Base-by-base conservation (phyloP, 2,329 filamentous ascomycete genomes). In the Ophiostoma ips region DNA sequence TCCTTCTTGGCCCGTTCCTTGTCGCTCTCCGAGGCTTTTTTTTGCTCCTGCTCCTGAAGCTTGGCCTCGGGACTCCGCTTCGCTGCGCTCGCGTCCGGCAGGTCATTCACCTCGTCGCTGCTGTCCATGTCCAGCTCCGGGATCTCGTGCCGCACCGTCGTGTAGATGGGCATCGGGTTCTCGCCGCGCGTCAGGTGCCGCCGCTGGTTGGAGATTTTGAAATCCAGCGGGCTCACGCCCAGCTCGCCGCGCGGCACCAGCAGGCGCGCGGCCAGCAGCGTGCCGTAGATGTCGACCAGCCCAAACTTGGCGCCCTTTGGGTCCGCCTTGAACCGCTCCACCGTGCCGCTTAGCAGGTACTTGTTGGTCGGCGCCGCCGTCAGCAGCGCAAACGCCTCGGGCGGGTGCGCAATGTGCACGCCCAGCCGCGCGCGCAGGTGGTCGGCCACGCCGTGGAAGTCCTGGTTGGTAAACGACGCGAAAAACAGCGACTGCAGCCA, bases 291-390 rank as follows among this genome's bases (percentile, higher is more conserved):
- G 62, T 98, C 92, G 15, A 98, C 92, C 18, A 98, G 72, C 0
- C 92, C 90, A 63, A 95, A 89, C 52, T 86, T 79, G 0, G 89
- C 83, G 13, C 81, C 71, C 0, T 81, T 71, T 0, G 83, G 79
- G 52, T 89, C 84, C 5, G 88, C 90, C 62, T 84, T 87, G 30
- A 94, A 72, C 65, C 95, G 95, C 64, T 98, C 92, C 0, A 98
- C 84, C 48, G 95, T 69, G 1, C 92, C 89, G 56, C 83, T 84
- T 11, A 98, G 72, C 1, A 98, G 76, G 56, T 85, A 88, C 57
- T 95, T 95, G 66, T 90, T 95, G 0, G 92, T 96, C 0, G 92
- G 92, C 0, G 90, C 82, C 7, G 84, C 83, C n/a, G 84, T 85
- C 13, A 96, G 72, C 5, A 92, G 73, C 18, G 83, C 75, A 44